Percentiles rank a stretch among this genome's conserved stretches.
phyloP scores from a whole-genome alignment of 768 basidiomycete species.

The Mycena belliarum region DNA sequence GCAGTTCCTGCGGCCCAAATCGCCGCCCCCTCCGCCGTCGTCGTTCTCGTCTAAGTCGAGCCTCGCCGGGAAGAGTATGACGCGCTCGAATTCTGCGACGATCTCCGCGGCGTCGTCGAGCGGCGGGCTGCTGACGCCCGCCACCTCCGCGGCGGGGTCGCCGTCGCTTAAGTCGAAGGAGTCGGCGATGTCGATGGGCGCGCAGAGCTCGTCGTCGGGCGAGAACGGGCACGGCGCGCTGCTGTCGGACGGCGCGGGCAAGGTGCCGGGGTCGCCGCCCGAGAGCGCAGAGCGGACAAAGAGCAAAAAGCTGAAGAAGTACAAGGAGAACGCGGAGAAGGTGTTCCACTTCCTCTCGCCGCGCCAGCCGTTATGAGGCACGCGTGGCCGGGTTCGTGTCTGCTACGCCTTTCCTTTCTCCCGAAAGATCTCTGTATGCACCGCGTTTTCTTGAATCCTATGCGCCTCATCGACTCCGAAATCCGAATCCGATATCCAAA shows the following conservation, averaged over 20 bases:
- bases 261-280: constrained; percentile 31
- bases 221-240: constrained; percentile 56
- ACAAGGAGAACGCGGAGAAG: constrained; percentile 87
- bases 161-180: constrained; percentile 83
- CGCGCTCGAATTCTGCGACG: constrained; percentile 48
- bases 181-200: constrained; percentile 72
- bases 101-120: constrained; percentile 39
- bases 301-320: constrained; percentile 80
- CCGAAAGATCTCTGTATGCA: constrained; percentile 22
- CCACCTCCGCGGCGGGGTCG: constrained; percentile 55
- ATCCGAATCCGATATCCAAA: constrained; percentile 15
- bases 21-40: constrained; percentile 53
- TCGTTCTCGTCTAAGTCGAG: constrained; percentile 44
- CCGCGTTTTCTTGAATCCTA: constrained; percentile 17
- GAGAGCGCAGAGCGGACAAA: constrained; percentile 61
- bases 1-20: constrained; percentile 73
- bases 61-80: constrained; percentile 34
- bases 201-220: constrained; percentile 71
- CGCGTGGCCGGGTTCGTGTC: background rate
- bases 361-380: constrained; percentile 32
- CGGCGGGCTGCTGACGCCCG: constrained; percentile 60
- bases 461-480: constrained; percentile 24
- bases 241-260: constrained; percentile 28
- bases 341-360: constrained; percentile 81
- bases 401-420: constrained; percentile 2